Percentiles rank a stretch among this genome's conserved stretches.
Evolutionary conservation across 78 protist genomes (phyloP).

Genomic region (Chrysochromulina tobinii): DNA sequence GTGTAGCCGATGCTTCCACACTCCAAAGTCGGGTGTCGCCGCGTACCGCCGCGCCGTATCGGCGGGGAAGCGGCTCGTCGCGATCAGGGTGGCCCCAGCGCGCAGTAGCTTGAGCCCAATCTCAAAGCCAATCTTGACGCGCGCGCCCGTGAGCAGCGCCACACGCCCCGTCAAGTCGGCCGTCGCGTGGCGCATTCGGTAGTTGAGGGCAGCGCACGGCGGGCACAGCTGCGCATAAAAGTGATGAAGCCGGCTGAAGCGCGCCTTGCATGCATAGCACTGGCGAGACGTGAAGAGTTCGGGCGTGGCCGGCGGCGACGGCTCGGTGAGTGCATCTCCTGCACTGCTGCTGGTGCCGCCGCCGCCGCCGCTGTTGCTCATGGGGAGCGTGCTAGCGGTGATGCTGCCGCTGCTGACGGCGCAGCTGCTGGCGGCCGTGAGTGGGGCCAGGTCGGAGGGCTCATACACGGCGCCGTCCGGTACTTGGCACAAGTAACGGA

Average conservation of each 20-base stretch:
- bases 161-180: conserved; percentile 48
- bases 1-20: conserved; percentile 41
- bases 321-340: too few relatives aligned
- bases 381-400: too few relatives aligned
- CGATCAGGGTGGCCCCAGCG: conserved; percentile 62
- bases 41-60: conserved; percentile 64
- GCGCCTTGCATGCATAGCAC: background rate
- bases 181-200: conserved; percentile 31
- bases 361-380: too few relatives aligned
- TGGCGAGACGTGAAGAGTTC: too few relatives aligned
- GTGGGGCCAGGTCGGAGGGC: too few relatives aligned
- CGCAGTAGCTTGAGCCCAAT: conserved; percentile 54
- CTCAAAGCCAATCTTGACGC: conserved; percentile 62
- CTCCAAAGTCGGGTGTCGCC: conserved; percentile 43
- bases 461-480: too few relatives aligned
- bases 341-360: too few relatives aligned
- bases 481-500: too few relatives aligned
- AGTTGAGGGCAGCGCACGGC: conserved; percentile 68
- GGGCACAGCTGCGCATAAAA: conserved; percentile 68
- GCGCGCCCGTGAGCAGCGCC: conserved; percentile 72
- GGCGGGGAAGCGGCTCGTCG: conserved; percentile 70
- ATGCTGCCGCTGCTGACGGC: too few relatives aligned
- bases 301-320: too few relatives aligned
- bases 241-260: conserved; percentile 36
- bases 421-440: too few relatives aligned